Percentiles rank a stretch among this genome's conserved stretches.
Conservation (phyloP, 495 filamentous ascomycete species). For the Aspergillus ostianus region DNA sequence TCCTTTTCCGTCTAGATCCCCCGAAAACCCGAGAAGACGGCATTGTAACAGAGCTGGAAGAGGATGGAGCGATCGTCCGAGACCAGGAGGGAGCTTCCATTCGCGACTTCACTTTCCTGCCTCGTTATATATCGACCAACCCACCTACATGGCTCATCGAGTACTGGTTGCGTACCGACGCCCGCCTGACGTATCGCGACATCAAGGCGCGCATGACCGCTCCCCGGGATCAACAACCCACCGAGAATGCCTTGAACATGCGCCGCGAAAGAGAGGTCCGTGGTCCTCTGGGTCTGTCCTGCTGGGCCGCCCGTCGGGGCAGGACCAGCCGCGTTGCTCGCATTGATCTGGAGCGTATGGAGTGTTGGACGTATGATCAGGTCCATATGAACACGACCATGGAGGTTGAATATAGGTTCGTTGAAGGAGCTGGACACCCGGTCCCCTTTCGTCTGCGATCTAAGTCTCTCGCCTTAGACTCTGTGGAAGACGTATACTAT, state of each 20-base stretch:
- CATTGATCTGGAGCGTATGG: conserved; percentile 14
- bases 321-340: neutral
- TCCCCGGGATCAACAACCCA: neutral
- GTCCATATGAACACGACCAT: conserved; percentile 15
- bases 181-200: conserved; percentile 16
- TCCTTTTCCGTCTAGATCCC: conserved; percentile 14
- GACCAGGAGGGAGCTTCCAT: conserved; percentile 7
- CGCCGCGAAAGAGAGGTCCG: conserved; percentile 17
- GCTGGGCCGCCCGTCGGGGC: conserved; percentile 14
- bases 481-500: neutral
- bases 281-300: conserved; percentile 12
- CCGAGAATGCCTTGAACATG: conserved; percentile 19
- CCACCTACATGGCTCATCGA: conserved; percentile 18
- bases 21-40: neutral
- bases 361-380: conserved; percentile 14
- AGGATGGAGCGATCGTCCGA: conserved; percentile 2
- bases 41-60: neutral
- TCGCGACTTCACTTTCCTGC: conserved; percentile 16
- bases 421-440: neutral
- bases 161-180: conserved; percentile 18
- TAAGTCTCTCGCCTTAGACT: neutral
- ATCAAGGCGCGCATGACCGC: conserved; percentile 17
- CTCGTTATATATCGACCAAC: conserved; percentile 15
- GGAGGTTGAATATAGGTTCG: conserved; percentile 8
- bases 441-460: conserved; percentile 2